A percentile compares a stretch with the other conserved stretches of the same genome.
phyloP scores from a whole-genome alignment of 163 green algal genomes.

The Prototheca cutis region DNA sequence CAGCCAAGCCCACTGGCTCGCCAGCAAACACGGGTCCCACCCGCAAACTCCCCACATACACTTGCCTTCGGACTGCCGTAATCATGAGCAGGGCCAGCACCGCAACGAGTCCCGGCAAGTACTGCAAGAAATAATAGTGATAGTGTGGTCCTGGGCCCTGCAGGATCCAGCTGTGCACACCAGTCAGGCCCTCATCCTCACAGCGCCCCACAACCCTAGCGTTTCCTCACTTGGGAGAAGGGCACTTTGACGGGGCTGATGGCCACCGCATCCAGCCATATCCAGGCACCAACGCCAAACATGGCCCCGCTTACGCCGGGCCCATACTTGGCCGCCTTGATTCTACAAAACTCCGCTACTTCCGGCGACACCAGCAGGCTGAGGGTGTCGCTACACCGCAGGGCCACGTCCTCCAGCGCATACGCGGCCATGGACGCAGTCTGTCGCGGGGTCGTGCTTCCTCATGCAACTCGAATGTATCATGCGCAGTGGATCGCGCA shows the following conservation, averaged over 20 bases:
- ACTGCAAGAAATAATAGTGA: conserved; percentile 40
- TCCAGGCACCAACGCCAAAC: conserved; percentile 57
- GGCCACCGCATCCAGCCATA: conserved; percentile 57
- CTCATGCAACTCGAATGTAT: too few relatives aligned
- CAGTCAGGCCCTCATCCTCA: neutral
- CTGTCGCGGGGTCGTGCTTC: too few relatives aligned
- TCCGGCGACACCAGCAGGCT: conserved; percentile 1
- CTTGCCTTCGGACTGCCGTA: conserved; percentile 55
- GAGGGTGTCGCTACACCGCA: neutral
- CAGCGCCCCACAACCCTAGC: neutral
- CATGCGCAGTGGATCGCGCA: too few relatives aligned
- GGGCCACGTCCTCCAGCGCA: neutral
- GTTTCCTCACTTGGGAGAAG: conserved; percentile 39
- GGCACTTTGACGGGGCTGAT: conserved; percentile 32
- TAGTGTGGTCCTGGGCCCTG: too few relatives aligned
- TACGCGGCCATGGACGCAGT: neutral
- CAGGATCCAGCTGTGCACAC: too few relatives aligned
- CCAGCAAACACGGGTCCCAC: too few relatives aligned
- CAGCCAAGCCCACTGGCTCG: too few relatives aligned
- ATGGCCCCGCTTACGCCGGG: conserved; percentile 24
- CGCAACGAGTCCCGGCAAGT: conserved; percentile 65
- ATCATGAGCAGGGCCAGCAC: conserved; percentile 78
- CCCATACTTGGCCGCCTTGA: conserved; percentile 1
- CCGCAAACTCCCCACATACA: too few relatives aligned
- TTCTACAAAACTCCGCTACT: neutral